Conservation (phyloP, 2,329 filamentous ascomycete species). For the Talaromyces atroroseus region DNA sequence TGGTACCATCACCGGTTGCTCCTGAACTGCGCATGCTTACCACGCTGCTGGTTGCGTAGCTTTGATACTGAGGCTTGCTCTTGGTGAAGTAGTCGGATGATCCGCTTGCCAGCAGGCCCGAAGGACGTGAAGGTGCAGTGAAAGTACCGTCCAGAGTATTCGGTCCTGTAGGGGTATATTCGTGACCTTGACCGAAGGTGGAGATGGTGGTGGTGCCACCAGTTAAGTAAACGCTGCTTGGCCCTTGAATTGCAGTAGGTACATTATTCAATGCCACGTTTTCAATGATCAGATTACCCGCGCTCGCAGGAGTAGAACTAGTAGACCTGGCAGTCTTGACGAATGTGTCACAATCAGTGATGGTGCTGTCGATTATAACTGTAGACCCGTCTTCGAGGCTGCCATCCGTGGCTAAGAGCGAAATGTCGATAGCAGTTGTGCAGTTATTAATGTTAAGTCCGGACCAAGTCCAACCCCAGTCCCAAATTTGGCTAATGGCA, state of each 20-base stretch:
- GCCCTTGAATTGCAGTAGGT: conserved; percentile 37
- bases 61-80: conserved; percentile 53
- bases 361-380: conserved; percentile 52
- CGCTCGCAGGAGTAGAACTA: conserved; percentile 38
- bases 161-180: conserved; percentile 42
- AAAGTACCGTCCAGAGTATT: conserved; percentile 41
- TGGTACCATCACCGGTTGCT: conserved; percentile 49
- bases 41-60: conserved; percentile 34
- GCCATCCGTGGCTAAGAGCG: no score
- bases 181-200: conserved; percentile 42
- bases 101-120: conserved; percentile 40
- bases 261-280: conserved; percentile 51
- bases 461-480: conserved; percentile 56
- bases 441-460: conserved; percentile 50
- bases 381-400: conserved; percentile 50
- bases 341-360: conserved; percentile 47
- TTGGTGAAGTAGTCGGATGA: conserved; percentile 39
- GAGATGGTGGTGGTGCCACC: conserved; percentile 32
- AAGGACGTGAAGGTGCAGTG: conserved; percentile 39
- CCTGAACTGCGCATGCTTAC: conserved; percentile 40
- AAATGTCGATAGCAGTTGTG: conserved; percentile 48
- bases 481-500: conserved; percentile 54
- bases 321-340: conserved; percentile 44
- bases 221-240: conserved; percentile 32
- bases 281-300: conserved; percentile 51